A percentile compares a stretch with the other conserved stretches of the same genome.
Conservation (phyloP, 2,329 filamentous ascomycete species). For the Orbilia brochopaga region DNA sequence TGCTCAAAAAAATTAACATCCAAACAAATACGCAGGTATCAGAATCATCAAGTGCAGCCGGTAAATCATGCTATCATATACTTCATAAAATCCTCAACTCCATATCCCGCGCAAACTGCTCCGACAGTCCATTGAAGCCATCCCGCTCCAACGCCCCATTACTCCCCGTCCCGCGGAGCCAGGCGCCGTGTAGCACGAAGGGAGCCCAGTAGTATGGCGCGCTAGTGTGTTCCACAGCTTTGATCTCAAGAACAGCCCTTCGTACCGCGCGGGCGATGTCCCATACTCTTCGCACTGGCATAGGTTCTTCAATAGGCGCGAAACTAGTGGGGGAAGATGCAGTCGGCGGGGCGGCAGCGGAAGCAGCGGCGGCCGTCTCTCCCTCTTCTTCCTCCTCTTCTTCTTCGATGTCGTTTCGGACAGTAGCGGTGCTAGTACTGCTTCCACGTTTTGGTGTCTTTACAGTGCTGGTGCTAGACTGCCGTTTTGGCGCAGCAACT, state of each 20-base stretch:
- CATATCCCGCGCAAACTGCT: constrained; percentile 34
- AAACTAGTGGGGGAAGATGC: no score
- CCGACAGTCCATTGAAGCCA: constrained; percentile 34
- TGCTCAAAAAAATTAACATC: background rate
- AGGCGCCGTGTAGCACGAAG: constrained; percentile 31
- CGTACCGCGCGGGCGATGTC: constrained; percentile 19
- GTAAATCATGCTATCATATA: background rate
- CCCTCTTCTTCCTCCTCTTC: background rate
- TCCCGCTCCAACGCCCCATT: constrained; percentile 15
- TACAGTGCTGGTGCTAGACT: background rate
- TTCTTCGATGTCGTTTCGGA: background rate
- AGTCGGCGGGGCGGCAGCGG: background rate
- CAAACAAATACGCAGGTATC: background rate
- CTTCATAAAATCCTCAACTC: constrained; percentile 18
- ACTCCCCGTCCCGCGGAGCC: constrained; percentile 26
- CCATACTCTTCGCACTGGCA: constrained; percentile 14
- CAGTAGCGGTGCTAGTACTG: background rate
- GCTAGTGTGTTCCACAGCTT: constrained; percentile 22
- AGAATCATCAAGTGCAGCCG: background rate
- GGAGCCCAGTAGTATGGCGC: constrained; percentile 45
- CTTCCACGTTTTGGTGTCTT: background rate
- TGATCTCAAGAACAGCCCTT: constrained; percentile 29
- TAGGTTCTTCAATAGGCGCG: background rate
- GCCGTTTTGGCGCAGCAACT: no score
- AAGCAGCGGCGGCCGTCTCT: background rate